These are phyloP conservation scores for Metschnikowia bowlesiae DNA, from an alignment of 805 yeast genomes.

Conservation along the genomic window DNA sequence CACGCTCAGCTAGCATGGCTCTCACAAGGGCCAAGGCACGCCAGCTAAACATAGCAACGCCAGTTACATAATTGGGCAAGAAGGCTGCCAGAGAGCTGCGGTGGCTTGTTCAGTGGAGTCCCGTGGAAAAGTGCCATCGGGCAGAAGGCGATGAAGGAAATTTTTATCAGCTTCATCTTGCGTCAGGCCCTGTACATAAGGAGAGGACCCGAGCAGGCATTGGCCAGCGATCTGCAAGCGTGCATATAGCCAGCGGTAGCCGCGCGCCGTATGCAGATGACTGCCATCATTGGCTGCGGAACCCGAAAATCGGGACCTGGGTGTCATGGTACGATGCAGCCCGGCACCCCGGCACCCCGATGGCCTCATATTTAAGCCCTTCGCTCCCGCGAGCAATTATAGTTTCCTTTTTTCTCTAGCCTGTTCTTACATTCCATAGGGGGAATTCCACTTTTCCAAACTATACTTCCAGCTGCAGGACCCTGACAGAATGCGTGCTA, in stretches of 20 bases:
- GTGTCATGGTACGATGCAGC: background rate
- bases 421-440: conserved; percentile 19
- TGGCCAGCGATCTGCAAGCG: background rate
- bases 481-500: conserved; percentile 13
- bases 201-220: background rate
- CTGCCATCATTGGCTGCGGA: conserved; percentile 14
- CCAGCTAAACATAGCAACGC: too few species aligned
- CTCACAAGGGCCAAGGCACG: too few species aligned
- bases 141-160: background rate
- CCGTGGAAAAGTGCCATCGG: background rate
- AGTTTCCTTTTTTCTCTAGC: conserved; percentile 16
- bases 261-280: conserved; percentile 1
- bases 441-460: conserved; percentile 10
- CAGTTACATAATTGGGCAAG: too few species aligned
- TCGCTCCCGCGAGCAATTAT: conserved; percentile 11
- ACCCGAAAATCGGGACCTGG: conserved; percentile 11
- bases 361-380: conserved; percentile 7
- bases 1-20: too few species aligned
- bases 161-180: conserved; percentile 3
- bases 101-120: background rate
- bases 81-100: too few species aligned
- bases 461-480: conserved; percentile 11
- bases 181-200: background rate
- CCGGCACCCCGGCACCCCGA: background rate
- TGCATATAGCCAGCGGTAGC: background rate